These are phyloP conservation scores for Circinella minor DNA, from an alignment of 371 early-diverging fungal species.

Conservation along the genomic window DNA sequence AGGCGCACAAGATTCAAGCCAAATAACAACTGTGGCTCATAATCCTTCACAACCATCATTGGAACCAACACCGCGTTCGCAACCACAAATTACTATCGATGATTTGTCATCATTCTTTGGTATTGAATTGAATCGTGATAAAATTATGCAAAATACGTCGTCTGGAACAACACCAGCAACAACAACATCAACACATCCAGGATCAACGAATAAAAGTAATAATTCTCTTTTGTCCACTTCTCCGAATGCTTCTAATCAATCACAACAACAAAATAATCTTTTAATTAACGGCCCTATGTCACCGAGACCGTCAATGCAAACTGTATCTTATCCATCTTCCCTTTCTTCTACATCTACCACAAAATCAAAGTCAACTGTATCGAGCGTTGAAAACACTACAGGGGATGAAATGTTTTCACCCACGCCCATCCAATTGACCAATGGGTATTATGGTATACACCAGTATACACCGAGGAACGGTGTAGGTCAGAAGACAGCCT, in stretches of 20 bases:
- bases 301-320: neutral
- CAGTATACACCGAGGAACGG: neutral
- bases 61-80: neutral
- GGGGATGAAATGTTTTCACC: constrained; percentile 19
- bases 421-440: constrained; percentile 23
- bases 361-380: constrained; percentile 1
- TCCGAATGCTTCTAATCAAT: neutral
- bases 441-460: constrained; percentile 15
- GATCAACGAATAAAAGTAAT: too few species aligned
- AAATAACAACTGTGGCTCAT: neutral
- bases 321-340: constrained; percentile 15
- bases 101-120: constrained; percentile 20
- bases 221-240: neutral
- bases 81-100: constrained; percentile 3
- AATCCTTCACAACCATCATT: constrained; percentile 7
- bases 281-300: neutral
- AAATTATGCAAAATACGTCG: neutral
- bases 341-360: constrained; percentile 15
- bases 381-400: neutral
- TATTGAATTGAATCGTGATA: constrained; percentile 11
- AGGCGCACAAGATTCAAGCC: neutral
- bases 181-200: neutral
- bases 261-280: neutral
- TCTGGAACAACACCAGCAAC: neutral
- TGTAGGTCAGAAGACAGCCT: constrained; percentile 4